These are phyloP conservation scores for Stropharia rugosoannulata DNA, from an alignment of 768 basidiomycete genomes.

Conservation along the genomic window DNA sequence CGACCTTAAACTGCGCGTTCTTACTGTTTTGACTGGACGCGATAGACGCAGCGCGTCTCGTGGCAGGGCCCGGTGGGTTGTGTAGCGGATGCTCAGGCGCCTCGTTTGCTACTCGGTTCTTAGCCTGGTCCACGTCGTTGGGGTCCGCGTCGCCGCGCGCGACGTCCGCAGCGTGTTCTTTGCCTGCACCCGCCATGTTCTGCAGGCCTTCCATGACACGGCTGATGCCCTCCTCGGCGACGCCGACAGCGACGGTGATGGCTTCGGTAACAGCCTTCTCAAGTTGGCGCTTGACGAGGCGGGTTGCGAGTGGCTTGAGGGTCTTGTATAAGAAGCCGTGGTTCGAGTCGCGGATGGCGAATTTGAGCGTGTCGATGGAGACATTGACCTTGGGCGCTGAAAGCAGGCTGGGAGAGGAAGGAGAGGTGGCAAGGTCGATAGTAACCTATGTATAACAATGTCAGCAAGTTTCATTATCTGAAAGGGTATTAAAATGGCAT, in stretches of 20 bases:
- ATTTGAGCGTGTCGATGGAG: slow-evolving; percentile 1
- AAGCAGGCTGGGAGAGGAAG: background rate
- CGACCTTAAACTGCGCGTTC: background rate
- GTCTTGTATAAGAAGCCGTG: slow-evolving; percentile 4
- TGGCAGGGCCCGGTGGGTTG: background rate
- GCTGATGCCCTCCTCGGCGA: background rate
- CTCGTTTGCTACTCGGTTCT: background rate
- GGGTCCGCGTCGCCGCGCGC: background rate
- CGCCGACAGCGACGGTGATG: background rate
- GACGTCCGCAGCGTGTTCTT: background rate
- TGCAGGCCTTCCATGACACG: background rate
- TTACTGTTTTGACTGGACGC: background rate
- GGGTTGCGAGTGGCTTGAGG: background rate
- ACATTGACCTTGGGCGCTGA: background rate
- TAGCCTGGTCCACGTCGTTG: background rate
- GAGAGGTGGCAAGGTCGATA: background rate
- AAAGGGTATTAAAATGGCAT: slow-evolving; percentile 18
- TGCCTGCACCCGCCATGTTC: background rate
- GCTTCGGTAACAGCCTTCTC: background rate
- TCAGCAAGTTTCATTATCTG: background rate
- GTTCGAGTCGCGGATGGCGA: slow-evolving; percentile 2
- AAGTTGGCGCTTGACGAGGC: background rate
- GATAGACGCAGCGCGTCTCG: background rate
- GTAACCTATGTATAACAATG: background rate
- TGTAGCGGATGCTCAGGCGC: background rate